A percentile compares a stretch with the other conserved stretches of the same genome.
Evolutionary conservation across 2,329 filamentous ascomycete genomes (phyloP).

Genomic region (Monilinia laxa): DNA sequence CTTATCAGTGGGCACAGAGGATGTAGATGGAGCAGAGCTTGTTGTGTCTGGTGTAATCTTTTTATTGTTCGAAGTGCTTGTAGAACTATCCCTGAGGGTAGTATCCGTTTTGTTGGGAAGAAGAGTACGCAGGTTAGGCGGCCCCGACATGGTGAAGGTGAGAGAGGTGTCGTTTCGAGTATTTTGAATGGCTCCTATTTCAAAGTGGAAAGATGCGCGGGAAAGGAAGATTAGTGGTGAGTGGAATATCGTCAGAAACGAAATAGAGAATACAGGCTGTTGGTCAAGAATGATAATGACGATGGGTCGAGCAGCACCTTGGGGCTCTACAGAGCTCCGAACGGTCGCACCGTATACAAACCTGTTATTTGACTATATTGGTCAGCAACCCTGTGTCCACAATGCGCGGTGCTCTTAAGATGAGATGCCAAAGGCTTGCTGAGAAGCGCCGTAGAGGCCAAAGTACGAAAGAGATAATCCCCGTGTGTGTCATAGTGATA

Average conservation of each 20-base stretch:
- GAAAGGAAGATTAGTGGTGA: no score
- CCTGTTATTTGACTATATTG: background rate
- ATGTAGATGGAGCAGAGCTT: background rate
- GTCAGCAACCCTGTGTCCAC: background rate
- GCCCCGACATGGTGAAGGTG: background rate
- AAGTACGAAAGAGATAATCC: background rate
- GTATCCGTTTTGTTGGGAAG: background rate
- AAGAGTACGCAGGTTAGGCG: background rate
- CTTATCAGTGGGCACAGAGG: background rate
- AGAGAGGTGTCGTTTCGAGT: background rate
- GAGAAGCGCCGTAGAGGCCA: background rate
- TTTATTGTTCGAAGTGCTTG: background rate
- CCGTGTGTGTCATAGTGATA: background rate
- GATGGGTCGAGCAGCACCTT: background rate
- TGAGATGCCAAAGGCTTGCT: background rate
- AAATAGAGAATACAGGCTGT: no score
- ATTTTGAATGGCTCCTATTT: background rate
- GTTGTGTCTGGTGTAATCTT: constrained; percentile 6
- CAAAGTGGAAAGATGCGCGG: background rate
- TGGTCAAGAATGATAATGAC: background rate
- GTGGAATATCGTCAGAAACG: background rate
- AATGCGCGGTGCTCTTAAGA: background rate
- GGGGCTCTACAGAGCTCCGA: background rate
- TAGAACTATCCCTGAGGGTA: background rate
- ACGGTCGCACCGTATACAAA: background rate